Conservation (phyloP, 148 eudicot genomes). For the Chenopodium suecicum region DNA sequence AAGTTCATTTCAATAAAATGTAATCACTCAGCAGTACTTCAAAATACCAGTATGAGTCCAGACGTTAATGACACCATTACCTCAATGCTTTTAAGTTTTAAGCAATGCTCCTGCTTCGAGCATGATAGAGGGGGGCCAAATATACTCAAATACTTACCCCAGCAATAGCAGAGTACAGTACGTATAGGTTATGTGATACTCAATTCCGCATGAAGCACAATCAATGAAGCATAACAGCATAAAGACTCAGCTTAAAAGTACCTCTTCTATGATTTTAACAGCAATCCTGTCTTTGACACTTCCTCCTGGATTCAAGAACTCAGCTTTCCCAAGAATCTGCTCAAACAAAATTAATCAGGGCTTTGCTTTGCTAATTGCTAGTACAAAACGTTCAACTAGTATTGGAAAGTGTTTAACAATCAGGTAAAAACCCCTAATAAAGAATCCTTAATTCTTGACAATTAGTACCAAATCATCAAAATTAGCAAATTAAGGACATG, state of each 20-base stretch:
- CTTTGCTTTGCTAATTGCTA: no score
- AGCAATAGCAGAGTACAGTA: not conserved
- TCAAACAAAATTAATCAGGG: slow-evolving; percentile 17
- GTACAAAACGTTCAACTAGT: not conserved
- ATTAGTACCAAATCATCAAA: no score
- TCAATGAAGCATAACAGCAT: not conserved
- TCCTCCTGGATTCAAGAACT: slow-evolving; percentile 94
- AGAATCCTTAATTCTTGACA: no score
- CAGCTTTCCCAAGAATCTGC: slow-evolving; percentile 95
- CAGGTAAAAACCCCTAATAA: not conserved
- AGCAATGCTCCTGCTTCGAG: not conserved
- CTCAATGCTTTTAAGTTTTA: not conserved
- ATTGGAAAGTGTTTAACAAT: not conserved
- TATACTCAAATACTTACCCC: not conserved
- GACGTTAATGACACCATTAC: not conserved
- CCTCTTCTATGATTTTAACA: slow-evolving; percentile 93
- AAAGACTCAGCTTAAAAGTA: slow-evolving; percentile 9
- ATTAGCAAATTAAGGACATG: no score
- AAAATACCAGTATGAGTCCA: not conserved
- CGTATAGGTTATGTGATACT: not conserved
- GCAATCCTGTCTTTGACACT: slow-evolving; percentile 96
- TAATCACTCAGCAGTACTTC: not conserved
- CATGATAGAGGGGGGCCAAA: not conserved
- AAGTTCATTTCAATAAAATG: not conserved
- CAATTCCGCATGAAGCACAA: not conserved